Evolutionary conservation across 2,329 filamentous ascomycete species (phyloP).

Genomic region (Fusarium sp.): DNA sequence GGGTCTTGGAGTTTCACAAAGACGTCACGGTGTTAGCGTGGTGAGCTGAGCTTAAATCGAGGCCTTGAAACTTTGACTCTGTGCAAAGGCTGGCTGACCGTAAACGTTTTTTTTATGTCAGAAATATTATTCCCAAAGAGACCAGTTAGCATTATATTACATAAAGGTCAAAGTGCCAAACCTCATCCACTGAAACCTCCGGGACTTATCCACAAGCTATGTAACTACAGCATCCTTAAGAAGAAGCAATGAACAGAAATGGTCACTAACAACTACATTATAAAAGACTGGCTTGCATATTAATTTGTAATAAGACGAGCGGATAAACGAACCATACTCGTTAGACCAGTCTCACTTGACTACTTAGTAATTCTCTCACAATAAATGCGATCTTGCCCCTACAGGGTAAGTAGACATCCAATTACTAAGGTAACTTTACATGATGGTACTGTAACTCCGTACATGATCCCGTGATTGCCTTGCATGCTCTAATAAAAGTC

Average conservation of each 20-base stretch:
- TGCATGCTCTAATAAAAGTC: not conserved
- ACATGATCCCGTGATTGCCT: too few species aligned
- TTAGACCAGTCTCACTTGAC: too few species aligned
- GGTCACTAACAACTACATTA: not conserved
- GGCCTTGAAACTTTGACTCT: too few species aligned
- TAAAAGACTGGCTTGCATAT: not conserved
- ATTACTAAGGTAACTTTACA: not conserved
- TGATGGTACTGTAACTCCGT: not conserved
- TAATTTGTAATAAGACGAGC: not conserved
- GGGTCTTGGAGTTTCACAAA: not conserved
- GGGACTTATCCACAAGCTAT: too few species aligned
- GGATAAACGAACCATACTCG: not conserved
- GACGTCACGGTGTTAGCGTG: not conserved
- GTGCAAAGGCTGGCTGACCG: too few species aligned
- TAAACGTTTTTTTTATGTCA: fast-evolving
- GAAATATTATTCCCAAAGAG: fast-evolving
- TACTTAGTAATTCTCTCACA: too few species aligned
- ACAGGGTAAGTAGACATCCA: not conserved
- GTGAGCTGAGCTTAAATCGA: not conserved
- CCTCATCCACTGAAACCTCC: fast-evolving
- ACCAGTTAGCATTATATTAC: fast-evolving
- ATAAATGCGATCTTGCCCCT: not conserved
- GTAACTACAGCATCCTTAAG: too few species aligned
- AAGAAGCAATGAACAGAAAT: not conserved
- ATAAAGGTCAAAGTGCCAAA: too few species aligned